A percentile compares a stretch with the other conserved stretches of the same genome.
Conservation (phyloP, 176 grass and related monocot genomes). For the Phoenix dactylifera region DNA sequence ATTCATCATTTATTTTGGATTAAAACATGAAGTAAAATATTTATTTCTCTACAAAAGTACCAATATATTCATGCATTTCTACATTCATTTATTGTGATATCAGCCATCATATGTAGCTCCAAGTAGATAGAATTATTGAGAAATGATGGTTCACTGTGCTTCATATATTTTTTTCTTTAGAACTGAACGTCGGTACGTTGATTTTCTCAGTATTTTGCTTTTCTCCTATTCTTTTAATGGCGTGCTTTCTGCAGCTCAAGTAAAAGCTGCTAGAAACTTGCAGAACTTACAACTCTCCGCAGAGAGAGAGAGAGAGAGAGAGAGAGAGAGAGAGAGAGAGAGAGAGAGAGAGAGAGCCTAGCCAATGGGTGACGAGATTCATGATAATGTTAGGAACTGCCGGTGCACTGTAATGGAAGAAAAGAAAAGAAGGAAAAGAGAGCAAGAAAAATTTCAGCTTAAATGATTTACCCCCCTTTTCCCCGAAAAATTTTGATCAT, state of each 20-base stretch:
- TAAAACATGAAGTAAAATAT: no score
- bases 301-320: neutral
- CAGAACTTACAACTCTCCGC: neutral
- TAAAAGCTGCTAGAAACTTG: conserved; percentile 4
- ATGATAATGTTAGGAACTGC: no score
- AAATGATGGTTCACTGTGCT: conserved; percentile 62
- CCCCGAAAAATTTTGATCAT: no score
- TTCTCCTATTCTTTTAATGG: conserved; percentile 24
- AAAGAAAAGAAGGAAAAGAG: no score
- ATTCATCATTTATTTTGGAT: no score
- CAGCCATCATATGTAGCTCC: conserved; percentile 15
- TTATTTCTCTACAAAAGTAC: conserved; percentile 1
- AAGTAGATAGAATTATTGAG: conserved; percentile 60
- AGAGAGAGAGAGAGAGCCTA: neutral
- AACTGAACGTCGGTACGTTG: neutral
- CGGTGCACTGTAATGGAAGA: no score
- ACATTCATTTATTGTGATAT: conserved; percentile 31
- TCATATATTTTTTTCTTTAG: neutral
- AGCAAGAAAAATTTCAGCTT: no score
- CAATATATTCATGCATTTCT: conserved; percentile 15
- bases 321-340: neutral
- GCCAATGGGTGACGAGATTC: neutral
- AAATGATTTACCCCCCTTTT: no score
- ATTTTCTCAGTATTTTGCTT: neutral
- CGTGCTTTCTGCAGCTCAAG: conserved; percentile 9